Evolutionary conservation across 192 early-diverging fungal genomes (phyloP), one percentile per base, ranked within the genome.

Genomic region (Backusella psychrophila): DNA sequence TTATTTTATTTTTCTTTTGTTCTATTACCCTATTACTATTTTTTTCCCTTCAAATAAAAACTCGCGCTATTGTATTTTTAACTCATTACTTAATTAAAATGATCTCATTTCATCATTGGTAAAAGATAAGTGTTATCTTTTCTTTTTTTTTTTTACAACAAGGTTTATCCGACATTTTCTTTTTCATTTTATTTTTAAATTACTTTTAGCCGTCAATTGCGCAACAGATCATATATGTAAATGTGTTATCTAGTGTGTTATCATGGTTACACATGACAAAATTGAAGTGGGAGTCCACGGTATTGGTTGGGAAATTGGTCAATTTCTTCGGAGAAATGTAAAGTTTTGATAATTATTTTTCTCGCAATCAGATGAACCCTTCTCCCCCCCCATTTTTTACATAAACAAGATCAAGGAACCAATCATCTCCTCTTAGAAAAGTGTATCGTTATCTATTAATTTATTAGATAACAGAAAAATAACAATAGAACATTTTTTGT

Each of bases 181-280:
- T 23, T 56, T 56, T 59, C 56, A 59, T 59, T 59, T 59, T 59
- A 59, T 59, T 59, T 59, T 29, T 12, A 29, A 63, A 63, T 63
- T 63, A 63, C 56, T 63, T 63, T 63, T 63, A 63, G 56, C 56
- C 56, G 56, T 23, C 56, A 63, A 63, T 63, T 63, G 26, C 56
- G 56, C 23, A 63, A 63, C 56, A 29, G 21, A 26, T 63, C 56
- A 63, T 63, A 63, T 23, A 63, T 63, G 56, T 63, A 63, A 63
- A 63, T 63, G 56, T 11, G 12, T 4, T 26, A 63, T 26, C 23
- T 63, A 26, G 56, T 26, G 1, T 59, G 56, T 59, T 59, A 59
- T 59, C 56, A 14, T 0, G 0, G 56, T 63, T 29, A 29, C 56
- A 63, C 56, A 63, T 29, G 21, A 63, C 29, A 63, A 63, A 63